Evolutionary conservation across 306 rosid genomes (phyloP), one percentile per base, ranked within the genome.

Genomic region (Pyrus communis): DNA sequence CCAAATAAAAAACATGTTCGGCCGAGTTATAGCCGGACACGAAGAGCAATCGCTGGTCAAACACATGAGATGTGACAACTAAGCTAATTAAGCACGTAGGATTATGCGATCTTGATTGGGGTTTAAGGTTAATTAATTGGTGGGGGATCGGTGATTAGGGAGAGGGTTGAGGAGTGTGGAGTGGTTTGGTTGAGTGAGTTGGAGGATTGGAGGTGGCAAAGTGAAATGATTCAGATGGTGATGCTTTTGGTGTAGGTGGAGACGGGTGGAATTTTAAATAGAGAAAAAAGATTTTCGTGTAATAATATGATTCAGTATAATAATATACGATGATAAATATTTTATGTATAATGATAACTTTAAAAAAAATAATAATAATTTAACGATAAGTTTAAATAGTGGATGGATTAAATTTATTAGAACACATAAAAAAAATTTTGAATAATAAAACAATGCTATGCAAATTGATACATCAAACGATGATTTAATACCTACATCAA

Each of bases 11-110:
- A 21, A 71, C 27, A 5, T 49, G 27, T n/a, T 38, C 40, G 67
- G 5, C 57, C 54, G 38, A 58, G 42, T 73, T 33, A 4, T 3
- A 46, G 58, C 11, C 25, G 28, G 11, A 59, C 77, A 42, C 68
- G 23, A 22, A 5, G 35, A 23, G 23, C 54, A 58, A 17, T 58
- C 77, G 18, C 17, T 40, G 42, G 18, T 28, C 35, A 8, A 30
- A 30, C 28, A 23, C 67, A 73, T 23, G 77, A 40, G 77, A 72
- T 23, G 77, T 59, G 77, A 72, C 21, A 57, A 43, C 35, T n/a
- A 22, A 61, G 55, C 55, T 49, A 49, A 49, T 49, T 13, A 12
- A 52, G 31, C 65, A 71, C 17, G 21, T 49, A 6, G 7, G 64
- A n/a, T 55, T 38, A 22, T 9, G 45, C 38, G 23, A 19, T 25